Evolutionary conservation across 768 basidiomycete genomes (phyloP), one percentile per base, ranked within the genome.

Genomic region (Mycena floridula): DNA sequence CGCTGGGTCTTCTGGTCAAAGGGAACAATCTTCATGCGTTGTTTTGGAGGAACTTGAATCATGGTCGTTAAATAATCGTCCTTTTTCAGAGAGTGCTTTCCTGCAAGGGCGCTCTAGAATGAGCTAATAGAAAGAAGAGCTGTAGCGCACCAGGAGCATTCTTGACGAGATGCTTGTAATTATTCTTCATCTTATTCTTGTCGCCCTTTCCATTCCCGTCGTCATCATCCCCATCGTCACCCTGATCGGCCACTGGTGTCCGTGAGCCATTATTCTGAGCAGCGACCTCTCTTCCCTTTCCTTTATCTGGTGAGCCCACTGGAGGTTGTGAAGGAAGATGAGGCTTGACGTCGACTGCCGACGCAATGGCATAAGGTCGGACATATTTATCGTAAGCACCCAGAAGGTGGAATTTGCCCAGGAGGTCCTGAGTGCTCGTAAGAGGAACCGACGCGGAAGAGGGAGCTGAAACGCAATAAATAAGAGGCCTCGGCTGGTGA

Each of bases 371-470:
- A 55, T 67, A 64, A 9, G 79, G 74, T n/a, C 81, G 73, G 41
- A 89, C 88, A 55, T 89, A 84, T 56, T 81, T 85, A 66, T 89
- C 82, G 59, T 90, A 90, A n/a, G 85, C 80, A 8, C 80, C 54
- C 40, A 81, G 72, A 23, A 90, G 77, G 40, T 76, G 68, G 54
- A 90, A 86, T 48, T 82, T 81, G 37, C 76, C 68, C 45, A 90
- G 71, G 42, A 90, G 79, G 64, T 90, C 88, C 56, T 90, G 79
- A 1, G 89, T 89, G 64, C 87, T 86, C 61, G 41, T 74, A 59
- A 76, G 69, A 22, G 70, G 73, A 28, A 71, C 71, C 20, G 61
- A 65, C 51, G 63, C 40, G 12, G 45, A 63, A 8, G 57, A 64
- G 9, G 55, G 70, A 71, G 51, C 46, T 15, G 25, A 15, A 39